Evolutionary conservation across 139 green algal genomes (phyloP).

Genomic region (Raphidocelis subcapitata): DNA sequence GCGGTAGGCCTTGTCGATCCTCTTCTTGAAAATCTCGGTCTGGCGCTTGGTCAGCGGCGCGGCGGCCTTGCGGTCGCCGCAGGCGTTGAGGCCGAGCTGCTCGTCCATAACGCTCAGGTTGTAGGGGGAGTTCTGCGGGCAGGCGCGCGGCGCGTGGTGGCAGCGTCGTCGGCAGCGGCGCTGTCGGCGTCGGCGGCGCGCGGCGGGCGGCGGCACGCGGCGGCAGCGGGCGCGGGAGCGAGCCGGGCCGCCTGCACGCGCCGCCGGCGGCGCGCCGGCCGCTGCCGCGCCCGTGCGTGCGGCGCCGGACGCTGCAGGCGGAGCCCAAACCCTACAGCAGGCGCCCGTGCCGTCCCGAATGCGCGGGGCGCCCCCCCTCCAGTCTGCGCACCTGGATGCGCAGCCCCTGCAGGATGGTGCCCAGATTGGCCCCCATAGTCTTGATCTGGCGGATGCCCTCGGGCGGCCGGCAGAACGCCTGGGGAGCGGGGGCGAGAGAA

Average conservation of each 20-base stretch:
- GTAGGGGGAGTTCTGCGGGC: background rate
- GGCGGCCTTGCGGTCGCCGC: no score
- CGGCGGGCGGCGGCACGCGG: no score
- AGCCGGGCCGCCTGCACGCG: background rate
- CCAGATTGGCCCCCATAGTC: conserved; percentile 84
- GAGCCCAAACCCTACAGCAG: background rate
- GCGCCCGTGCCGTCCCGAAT: background rate
- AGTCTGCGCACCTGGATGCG: conserved; percentile 94
- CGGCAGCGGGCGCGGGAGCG: background rate
- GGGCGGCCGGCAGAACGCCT: conserved; percentile 90
- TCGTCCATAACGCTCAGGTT: background rate
- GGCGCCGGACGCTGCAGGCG: background rate
- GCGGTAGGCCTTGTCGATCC: conserved; percentile 86
- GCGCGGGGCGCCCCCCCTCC: conserved; percentile 67
- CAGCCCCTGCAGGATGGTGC: conserved; percentile 87
- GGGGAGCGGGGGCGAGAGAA: no score
- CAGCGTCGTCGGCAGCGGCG: no score
- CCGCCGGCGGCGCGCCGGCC: no score
- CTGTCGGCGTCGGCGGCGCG: no score
- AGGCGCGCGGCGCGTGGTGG: no score
- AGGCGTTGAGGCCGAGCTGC: conserved; percentile 6
- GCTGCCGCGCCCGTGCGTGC: background rate
- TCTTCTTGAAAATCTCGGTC: conserved; percentile 47
- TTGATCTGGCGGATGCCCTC: conserved; percentile 71
- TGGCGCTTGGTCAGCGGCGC: no score